Conservation (phyloP, 73 alveolate genomes). For the Paramecium sonneborni region DNA sequence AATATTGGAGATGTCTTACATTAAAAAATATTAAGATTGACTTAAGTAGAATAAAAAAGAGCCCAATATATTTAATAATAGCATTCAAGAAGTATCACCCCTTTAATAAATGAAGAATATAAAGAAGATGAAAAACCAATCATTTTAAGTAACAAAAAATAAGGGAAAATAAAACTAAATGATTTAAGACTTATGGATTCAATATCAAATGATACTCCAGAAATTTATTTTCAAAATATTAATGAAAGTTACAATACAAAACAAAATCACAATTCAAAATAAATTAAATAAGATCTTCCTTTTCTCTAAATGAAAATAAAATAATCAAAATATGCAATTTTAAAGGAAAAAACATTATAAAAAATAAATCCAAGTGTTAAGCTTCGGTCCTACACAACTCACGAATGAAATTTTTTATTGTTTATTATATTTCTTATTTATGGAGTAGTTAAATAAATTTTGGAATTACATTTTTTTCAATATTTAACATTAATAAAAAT, state of each 20-base stretch:
- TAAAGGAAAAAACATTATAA: neutral
- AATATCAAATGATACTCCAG: neutral
- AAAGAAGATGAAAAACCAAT: neutral
- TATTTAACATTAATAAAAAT: neutral
- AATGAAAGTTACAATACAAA: neutral
- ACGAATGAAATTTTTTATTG: neutral
- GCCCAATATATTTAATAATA: neutral
- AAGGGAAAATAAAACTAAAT: neutral
- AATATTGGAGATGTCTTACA: constrained; percentile 1
- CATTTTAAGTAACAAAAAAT: neutral
- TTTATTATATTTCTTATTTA: neutral
- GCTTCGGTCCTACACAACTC: neutral
- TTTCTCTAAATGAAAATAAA: neutral
- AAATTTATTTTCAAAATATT: neutral
- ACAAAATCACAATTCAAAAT: neutral
- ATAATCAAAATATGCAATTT: neutral
- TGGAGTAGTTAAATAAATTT: no score
- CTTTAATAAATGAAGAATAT: neutral
- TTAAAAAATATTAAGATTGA: neutral
- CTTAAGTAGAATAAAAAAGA: neutral
- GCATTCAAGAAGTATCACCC: neutral
- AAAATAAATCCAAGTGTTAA: neutral
- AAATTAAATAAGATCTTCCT: neutral
- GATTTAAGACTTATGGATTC: neutral
- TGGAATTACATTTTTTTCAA: neutral